phyloP scores from a whole-genome alignment of 129 eudicot species.

The Artemisia annua region DNA sequence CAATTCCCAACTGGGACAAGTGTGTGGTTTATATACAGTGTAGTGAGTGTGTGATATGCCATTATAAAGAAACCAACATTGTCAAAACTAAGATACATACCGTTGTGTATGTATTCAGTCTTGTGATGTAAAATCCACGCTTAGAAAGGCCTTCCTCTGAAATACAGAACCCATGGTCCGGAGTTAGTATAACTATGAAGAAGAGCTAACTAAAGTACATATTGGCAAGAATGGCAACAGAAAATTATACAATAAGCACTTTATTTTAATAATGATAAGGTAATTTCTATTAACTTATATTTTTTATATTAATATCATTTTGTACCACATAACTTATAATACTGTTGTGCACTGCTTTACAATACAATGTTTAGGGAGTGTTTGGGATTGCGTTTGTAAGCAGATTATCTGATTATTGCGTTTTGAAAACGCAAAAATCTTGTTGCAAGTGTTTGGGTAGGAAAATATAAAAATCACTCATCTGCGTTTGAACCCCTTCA shows the following conservation, averaged over 20 bases:
- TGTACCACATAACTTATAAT: neutral
- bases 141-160: conserved; percentile 78
- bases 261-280: neutral
- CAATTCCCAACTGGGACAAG: too few species aligned
- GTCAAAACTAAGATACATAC: conserved; percentile 40
- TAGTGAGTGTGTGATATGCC: too few species aligned
- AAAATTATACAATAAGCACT: conserved; percentile 2
- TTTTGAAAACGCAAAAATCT: too few species aligned
- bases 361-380: too few species aligned
- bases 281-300: neutral
- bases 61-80: neutral
- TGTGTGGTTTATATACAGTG: too few species aligned
- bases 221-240: neutral
- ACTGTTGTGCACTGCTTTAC: neutral
- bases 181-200: conserved; percentile 22
- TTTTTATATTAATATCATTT: neutral
- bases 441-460: too few species aligned
- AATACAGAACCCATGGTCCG: conserved; percentile 30
- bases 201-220: neutral
- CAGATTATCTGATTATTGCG: too few species aligned
- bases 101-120: conserved; percentile 88
- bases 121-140: conserved; percentile 84
- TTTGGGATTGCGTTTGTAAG: too few species aligned
- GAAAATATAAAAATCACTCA: too few species aligned
- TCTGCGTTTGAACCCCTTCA: too few species aligned